Conservation (phyloP, 495 filamentous ascomycete species). For the Penicilliopsis zonata region DNA sequence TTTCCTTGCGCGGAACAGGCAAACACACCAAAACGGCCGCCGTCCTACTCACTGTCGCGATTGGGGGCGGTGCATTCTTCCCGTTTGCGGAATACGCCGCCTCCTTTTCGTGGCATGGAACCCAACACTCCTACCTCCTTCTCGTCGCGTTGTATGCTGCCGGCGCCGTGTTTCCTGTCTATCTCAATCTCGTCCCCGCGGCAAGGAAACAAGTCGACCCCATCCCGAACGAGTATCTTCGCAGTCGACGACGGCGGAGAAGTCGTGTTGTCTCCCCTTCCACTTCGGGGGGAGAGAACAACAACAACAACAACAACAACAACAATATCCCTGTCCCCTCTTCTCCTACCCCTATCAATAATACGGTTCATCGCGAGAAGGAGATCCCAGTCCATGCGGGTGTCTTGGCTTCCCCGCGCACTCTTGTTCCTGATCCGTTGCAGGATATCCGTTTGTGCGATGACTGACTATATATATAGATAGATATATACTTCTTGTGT, state of each 20-base stretch:
- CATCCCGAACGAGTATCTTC: constrained; percentile 32
- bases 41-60: constrained; percentile 40
- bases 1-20: constrained; percentile 48
- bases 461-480: no score
- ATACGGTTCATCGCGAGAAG: constrained; percentile 18
- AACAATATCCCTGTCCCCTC: no score
- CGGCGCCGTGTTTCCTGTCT: constrained; percentile 47
- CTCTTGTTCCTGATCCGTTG: constrained; percentile 20
- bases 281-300: background rate
- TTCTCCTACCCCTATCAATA: no score
- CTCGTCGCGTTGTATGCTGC: constrained; percentile 45
- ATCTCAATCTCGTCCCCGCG: constrained; percentile 40
- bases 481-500: no score
- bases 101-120: constrained; percentile 20
- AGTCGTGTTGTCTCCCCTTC: constrained; percentile 2
- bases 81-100: constrained; percentile 41
- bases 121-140: constrained; percentile 42
- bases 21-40: constrained; percentile 47
- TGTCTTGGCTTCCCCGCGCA: constrained; percentile 27
- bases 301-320: constrained; percentile 1
- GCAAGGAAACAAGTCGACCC: constrained; percentile 54
- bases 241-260: constrained; percentile 20
- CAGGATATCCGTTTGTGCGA: no score
- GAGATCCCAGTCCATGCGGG: constrained; percentile 22
- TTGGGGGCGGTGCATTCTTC: constrained; percentile 44